A percentile compares a stretch with the other conserved stretches of the same genome.
Evolutionary conservation across 23 red algal species (phyloP).

Genomic region (Gracilariopsis chorda): DNA sequence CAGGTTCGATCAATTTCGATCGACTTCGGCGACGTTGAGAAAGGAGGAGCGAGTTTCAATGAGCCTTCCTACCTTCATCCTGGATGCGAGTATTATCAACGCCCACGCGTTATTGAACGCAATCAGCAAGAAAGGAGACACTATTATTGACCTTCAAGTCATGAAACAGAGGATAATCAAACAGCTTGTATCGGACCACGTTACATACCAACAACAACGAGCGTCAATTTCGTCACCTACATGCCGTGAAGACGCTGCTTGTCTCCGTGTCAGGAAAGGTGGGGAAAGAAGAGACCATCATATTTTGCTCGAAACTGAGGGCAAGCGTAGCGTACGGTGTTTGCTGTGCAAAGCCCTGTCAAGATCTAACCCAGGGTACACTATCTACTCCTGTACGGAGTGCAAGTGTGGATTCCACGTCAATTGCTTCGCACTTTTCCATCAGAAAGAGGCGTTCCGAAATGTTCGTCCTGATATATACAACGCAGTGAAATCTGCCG

Average conservation of each 20-base stretch:
- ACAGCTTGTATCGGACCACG: not conserved
- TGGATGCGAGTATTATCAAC: not conserved
- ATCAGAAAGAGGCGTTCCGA: not conserved
- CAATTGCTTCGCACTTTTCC: not conserved
- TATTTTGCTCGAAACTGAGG: not conserved
- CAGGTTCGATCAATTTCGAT: not conserved
- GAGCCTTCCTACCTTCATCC: not conserved
- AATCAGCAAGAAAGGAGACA: not conserved
- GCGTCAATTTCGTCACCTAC: not conserved
- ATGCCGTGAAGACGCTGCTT: not conserved
- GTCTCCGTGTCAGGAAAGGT: too few relatives aligned
- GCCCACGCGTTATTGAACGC: not conserved
- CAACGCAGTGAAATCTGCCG: not conserved
- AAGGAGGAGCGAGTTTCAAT: not conserved
- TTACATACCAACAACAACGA: not conserved
- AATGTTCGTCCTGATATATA: not conserved
- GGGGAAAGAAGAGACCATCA: too few relatives aligned
- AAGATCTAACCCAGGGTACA: not conserved
- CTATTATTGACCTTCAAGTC: not conserved
- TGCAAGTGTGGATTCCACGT: not conserved
- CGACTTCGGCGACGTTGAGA: not conserved
- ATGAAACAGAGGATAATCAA: not conserved
- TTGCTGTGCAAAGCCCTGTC: not conserved
- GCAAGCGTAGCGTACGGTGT: not conserved
- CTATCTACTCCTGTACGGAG: not conserved